Conservation (phyloP, 805 yeast species). For the Zygosaccharomyces pseudorouxii region DNA sequence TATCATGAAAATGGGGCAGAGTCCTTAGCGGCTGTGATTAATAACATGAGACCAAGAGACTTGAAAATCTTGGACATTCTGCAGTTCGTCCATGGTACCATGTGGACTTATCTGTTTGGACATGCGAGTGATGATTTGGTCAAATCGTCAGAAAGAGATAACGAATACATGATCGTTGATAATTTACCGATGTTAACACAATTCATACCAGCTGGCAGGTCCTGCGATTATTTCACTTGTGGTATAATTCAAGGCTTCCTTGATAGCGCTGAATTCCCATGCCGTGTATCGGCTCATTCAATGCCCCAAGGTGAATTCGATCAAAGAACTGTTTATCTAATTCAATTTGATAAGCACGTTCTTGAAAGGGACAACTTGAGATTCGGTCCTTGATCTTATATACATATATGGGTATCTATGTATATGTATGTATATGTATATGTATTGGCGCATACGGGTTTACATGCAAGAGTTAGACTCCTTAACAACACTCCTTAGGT, state of each 20-base stretch:
- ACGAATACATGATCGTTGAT: constrained; percentile 77
- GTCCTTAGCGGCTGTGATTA: constrained; percentile 23
- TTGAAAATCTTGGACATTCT: constrained; percentile 59
- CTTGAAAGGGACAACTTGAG: constrained; percentile 50
- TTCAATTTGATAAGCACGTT: constrained; percentile 61
- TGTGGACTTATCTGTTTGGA: constrained; percentile 78
- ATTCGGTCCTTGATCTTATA: constrained; percentile 17
- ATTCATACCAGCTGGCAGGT: constrained; percentile 65
- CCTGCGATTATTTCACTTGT: constrained; percentile 80
- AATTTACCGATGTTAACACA: constrained; percentile 62
- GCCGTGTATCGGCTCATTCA: constrained; percentile 74
- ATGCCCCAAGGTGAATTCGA: constrained; percentile 57
- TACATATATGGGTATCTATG: neutral
- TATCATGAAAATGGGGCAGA: constrained; percentile 15
- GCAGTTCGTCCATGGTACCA: constrained; percentile 65
- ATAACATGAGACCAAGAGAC: constrained; percentile 45
- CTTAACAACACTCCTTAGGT: neutral
- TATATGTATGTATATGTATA: neutral
- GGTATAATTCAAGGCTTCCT: constrained; percentile 84
- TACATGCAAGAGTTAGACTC: neutral
- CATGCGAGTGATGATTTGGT: constrained; percentile 71
- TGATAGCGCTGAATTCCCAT: constrained; percentile 64
- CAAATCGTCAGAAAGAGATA: constrained; percentile 60
- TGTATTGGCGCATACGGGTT: constrained; percentile 5
- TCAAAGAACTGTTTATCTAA: constrained; percentile 65